Base-by-base conservation (phyloP, 2,329 filamentous ascomycete species). In the Microdochium nivale region DNA sequence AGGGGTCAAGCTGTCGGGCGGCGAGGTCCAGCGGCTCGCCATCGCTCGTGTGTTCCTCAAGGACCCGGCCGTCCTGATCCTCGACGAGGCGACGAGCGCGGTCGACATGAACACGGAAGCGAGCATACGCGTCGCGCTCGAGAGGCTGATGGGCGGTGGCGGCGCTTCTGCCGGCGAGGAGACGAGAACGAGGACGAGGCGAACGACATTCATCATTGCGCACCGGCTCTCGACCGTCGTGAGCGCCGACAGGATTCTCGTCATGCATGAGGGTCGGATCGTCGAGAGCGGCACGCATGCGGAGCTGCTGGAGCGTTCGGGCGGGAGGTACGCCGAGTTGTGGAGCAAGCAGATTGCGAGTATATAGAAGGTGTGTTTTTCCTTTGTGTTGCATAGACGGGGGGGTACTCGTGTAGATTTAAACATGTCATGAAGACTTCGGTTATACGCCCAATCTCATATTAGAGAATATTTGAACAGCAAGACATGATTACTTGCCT, bases 31-130 rank as follows among this genome's bases (percentile, higher is more conserved):
- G 59, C 68, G 75, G 2, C 59, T 77, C 25, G 73, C 73, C 2
- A 75, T 76, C 54, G 74, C 73, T 23, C 64, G 73, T 7, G 67
- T 64, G 2, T 58, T 67, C 30, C 53, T 66, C 7, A 54, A 57
- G n/a, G 50, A 59, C n/a, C 60, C 63, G 8, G 54, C 54, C 9
- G 61, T 68, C 47, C 57, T 66, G 21, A 53, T 67, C 11, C 60
- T 79, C 11, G 76, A 79, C 54, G 76, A 78, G 60, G 73, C 79
- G 1, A 77, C 75, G 3, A 79, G 75, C 59, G 71, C 70, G 43
- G 66, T 77, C 2, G 73, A 75, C 56, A 70, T 68, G 14, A 62
- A 69, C 24, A 76, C 72, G 0, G 72, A 78, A 55, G 60, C 61
- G 2, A 60, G 63, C 49, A 71, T 82, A 30, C 70, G 79, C 59